Evolutionary conservation across 805 yeast species (phyloP), one percentile per base, ranked within the genome.

Genomic region (Yamadazyma philogaea): DNA sequence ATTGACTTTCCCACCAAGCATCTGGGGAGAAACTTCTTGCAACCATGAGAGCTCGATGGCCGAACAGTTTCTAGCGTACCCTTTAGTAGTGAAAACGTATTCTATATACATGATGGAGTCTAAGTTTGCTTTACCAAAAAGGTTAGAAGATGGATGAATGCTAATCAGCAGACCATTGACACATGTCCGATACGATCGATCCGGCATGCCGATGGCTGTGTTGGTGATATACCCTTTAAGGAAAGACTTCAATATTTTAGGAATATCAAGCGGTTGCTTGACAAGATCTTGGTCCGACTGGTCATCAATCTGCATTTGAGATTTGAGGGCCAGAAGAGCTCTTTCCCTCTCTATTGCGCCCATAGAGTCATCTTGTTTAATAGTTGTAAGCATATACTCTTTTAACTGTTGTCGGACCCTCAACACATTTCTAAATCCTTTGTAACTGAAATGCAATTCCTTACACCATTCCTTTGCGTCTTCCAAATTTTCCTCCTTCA

Each of bases 61-160:
- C 37, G 89, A 82, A n/a, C 90, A 96, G 48, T 74, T 83, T 53
- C 99, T 74, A 0, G 95, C 98, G 56, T 90, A 93, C 0, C 96
- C 96, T 60, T 88, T 88, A 11, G 90, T 77, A 0, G 99, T 93
- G 60, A 77, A 91, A 12, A 93, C 97, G 59, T 87, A 90, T 63
- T 93, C 99, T 28, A 89, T 81, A 67, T 88, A 93, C 95, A 93
- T 83, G 42, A 93, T 81, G 1, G 95, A 96, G 51, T 91, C 96
- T 34, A 81, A 72, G 51, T 78, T 77, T 8, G 63, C 42, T 50
- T 77, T 77, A 6, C 96, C 96, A 63, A 91, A 93, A 31, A 93
- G 66, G 61, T 86, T 66, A 0, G 96, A 87, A 0, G 96, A 85
- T 0, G 98, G 98, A 57, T 91, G 98, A 8, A 91, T 80, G 38